Evolutionary conservation across 306 rosid species (phyloP), one percentile per base, ranked within the genome.

Genomic region (Rubus idaeus): DNA sequence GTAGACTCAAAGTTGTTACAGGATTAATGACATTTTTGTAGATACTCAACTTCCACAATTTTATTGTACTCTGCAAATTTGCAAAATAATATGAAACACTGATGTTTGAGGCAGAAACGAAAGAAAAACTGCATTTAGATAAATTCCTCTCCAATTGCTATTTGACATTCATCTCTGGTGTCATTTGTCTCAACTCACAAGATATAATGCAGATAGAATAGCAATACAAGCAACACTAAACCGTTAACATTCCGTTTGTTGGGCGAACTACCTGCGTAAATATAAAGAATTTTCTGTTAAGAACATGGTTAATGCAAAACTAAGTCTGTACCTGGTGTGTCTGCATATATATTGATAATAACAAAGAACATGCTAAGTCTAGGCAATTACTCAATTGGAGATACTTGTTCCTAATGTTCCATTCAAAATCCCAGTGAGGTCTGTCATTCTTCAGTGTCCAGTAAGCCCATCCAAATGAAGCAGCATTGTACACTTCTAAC

Each of bases 381-480:
- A 39, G 74, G 64, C 8, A 76, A 42, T 82, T 85, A 88, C 97
- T 92, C 37, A 90, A 76, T 81, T 85, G 93, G 78, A 94, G 97
- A 87, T 79, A 88, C 45, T 82, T 82, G 84, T 89, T 88, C 83
- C 83, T 89, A 78, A 90, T 88, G 84, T 83, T 94, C 97, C 97
- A 90, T 80, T 90, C 90, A 83, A 90, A 91, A 89, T 91, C 94
- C 97, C 97, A 94, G 85, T 91, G 97, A 47, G 78, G 66, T 81
- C 85, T 78, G 73, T 90, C 97, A 80, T 90, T 90, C 79, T 90
- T 94, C 0, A 94, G 77, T 5, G 96, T 91, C 97, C 97, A 91
- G 80, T 90, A 91, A 23, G 91, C 79, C 94, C 97, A 94, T 73
- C 98, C 98, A 88, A 91, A 90, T 55, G 94, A 91, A 81, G 92